Evolutionary conservation across 1,284 basidiomycete species (phyloP).

Genomic region (Phenoliferia sp.): DNA sequence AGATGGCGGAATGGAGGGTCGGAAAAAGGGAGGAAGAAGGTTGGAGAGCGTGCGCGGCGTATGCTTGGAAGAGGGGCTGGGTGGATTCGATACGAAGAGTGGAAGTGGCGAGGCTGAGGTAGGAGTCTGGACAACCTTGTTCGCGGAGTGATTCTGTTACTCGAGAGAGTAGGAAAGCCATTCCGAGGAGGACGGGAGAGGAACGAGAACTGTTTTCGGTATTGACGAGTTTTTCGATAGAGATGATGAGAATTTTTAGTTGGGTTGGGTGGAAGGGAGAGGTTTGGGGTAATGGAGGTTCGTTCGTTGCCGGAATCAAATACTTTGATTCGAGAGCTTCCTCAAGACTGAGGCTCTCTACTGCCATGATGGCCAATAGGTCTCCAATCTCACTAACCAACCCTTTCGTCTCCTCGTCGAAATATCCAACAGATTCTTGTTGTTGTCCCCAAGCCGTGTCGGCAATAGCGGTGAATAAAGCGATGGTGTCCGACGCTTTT

Average conservation of each 20-base stretch:
- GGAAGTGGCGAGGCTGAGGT: conserved; percentile 28
- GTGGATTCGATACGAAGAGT: conserved; percentile 26
- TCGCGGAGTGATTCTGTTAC: conserved; percentile 39
- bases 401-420: conserved; percentile 64
- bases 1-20: conserved; percentile 36
- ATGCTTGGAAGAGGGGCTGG: conserved; percentile 41
- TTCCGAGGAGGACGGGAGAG: conserved; percentile 65
- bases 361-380: conserved; percentile 67
- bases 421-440: conserved; percentile 58
- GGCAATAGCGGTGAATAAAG: conserved; percentile 62
- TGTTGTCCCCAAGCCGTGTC: conserved; percentile 59
- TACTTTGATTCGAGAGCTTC: conserved; percentile 56
- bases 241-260: conserved; percentile 52
- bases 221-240: conserved; percentile 51
- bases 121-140: conserved; percentile 28
- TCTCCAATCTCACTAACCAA: conserved; percentile 63
- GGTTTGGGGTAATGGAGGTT: conserved; percentile 46
- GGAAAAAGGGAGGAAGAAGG: conserved; percentile 39
- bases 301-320: conserved; percentile 53
- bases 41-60: conserved; percentile 41
- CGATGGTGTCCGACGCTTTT: conserved; percentile 56
- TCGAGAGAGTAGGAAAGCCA: conserved; percentile 63
- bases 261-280: conserved; percentile 45
- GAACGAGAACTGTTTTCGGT: conserved; percentile 57
- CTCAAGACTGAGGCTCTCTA: conserved; percentile 77